Evolutionary conservation across 495 filamentous ascomycete genomes (phyloP).

Genomic region (Xylaria nigripes): DNA sequence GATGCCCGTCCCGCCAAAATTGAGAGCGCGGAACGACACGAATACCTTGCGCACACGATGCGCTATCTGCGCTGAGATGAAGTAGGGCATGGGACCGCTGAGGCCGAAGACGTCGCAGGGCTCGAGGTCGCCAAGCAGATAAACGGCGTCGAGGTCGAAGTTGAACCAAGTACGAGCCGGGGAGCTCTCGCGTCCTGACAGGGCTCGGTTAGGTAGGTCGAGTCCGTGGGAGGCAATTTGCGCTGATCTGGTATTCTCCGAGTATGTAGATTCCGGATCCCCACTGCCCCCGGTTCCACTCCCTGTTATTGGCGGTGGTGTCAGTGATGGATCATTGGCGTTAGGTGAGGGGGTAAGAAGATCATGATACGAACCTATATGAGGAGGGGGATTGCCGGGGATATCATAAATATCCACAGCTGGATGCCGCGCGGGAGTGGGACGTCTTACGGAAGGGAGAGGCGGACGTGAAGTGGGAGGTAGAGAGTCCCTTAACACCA

Average conservation of each 20-base stretch:
- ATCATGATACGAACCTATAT: conserved; percentile 10
- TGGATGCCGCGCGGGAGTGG: neutral
- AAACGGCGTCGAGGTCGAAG: conserved; percentile 30
- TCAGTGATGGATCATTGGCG: neutral
- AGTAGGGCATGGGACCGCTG: conserved; percentile 36
- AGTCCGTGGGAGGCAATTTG: neutral
- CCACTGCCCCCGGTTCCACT: neutral
- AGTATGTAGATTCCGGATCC: neutral
- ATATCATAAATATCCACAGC: neutral
- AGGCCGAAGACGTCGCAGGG: conserved; percentile 34
- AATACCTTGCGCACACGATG: conserved; percentile 27
- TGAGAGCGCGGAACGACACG: conserved; percentile 29
- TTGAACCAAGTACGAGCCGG: conserved; percentile 33
- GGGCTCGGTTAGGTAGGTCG: neutral
- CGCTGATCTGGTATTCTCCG: neutral
- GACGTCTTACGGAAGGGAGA: neutral
- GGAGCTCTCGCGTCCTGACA: conserved; percentile 10
- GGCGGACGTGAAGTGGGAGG: neutral
- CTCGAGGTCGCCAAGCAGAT: conserved; percentile 35
- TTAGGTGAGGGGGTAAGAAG: conserved; percentile 2
- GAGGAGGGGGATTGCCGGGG: neutral
- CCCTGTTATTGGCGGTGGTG: neutral
- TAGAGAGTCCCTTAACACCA: conserved; percentile 14
- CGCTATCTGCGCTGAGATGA: conserved; percentile 31
- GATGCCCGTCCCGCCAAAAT: conserved; percentile 19